Evolutionary conservation across 164 flowering plant genomes (phyloP).

Genomic region (Tetrastigma voinierianum): DNA sequence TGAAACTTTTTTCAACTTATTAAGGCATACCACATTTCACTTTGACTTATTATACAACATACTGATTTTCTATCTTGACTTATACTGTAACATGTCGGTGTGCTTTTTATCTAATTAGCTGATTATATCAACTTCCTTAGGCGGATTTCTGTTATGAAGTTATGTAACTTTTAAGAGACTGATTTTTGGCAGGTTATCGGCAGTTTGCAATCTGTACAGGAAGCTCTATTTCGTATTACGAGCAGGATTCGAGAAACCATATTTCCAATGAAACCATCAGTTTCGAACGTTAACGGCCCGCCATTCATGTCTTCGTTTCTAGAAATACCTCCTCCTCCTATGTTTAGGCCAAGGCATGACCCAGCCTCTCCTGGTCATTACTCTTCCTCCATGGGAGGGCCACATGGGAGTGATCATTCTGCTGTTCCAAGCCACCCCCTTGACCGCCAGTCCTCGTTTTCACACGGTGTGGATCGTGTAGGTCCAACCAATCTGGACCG

Average conservation of each 20-base stretch:
- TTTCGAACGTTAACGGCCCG: slow-evolving; percentile 17
- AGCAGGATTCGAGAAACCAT: slow-evolving; percentile 46
- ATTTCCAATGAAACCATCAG: slow-evolving; percentile 31
- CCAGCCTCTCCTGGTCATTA: slow-evolving; percentile 41
- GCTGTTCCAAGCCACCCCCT: slow-evolving; percentile 25
- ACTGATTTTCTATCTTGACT: neutral
- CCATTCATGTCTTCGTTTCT: slow-evolving; percentile 27
- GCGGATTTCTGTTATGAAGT: neutral
- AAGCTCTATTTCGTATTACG: slow-evolving; percentile 60
- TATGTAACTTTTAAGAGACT: neutral
- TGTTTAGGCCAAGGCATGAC: slow-evolving; percentile 41
- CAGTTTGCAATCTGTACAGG: slow-evolving; percentile 48
- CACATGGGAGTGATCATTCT: slow-evolving; percentile 30
- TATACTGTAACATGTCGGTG: neutral
- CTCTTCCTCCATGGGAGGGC: slow-evolving; percentile 30
- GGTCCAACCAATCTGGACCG: slow-evolving; percentile 25
- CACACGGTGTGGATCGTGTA: slow-evolving; percentile 30
- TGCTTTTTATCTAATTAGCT: neutral
- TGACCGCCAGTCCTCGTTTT: slow-evolving; percentile 34
- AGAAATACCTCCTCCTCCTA: slow-evolving; percentile 40
- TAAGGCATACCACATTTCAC: neutral
- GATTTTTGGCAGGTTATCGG: slow-evolving; percentile 48
- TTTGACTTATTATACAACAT: neutral
- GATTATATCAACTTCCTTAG: neutral
- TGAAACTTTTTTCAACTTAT: neutral